Base-by-base conservation (phyloP, 1,284 basidiomycete species). In the Trichosporon sp. region DNA sequence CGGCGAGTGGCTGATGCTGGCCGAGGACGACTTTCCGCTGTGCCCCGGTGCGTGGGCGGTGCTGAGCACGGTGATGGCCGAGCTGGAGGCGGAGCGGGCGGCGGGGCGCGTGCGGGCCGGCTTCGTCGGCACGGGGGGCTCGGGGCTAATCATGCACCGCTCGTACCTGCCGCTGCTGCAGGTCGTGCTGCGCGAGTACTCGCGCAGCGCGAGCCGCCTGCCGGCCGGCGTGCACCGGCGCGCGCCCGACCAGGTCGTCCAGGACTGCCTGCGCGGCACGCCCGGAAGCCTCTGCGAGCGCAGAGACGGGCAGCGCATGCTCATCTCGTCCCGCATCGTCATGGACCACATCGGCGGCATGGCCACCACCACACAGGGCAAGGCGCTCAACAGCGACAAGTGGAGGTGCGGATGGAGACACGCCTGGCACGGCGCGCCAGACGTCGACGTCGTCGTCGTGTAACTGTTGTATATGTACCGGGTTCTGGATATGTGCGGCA, bases 331-430 rank as follows among this genome's bases (percentile, higher is more conserved):
- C 23, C 2, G 71, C 1, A 25, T 73, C 23, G 69, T 73, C 7
- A 65, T 73, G 62, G 71, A 72, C 62, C 71, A 73, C 58, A 73
- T 73, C 25, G 71, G 71, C 34, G 69, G 71, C 5, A 73, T 73
- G 71, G 71, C 69, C 11, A 73, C 71, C 15, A 73, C 71, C 2
- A 70, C 66, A 1, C 21, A 27, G 21, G 69, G 67, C 34, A 70
- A 73, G 53, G 23, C n/a, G 56, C 60, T 65, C 32, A 73, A 73
- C 56, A 38, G 15, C 38, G 71, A 73, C 65, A 73, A 68, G 60
- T 73, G 71, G 71, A 35, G 71, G 38, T 73, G 71, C 32, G 71
- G 69, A 3, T 73, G 71, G 71, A 25, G 71, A 56, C 71, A 70
- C 29, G 44, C 71, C 15, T 73, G 68, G 32, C 69, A 73, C 25